A percentile compares a stretch with the other conserved stretches of the same genome.
Conservation (phyloP, 805 yeast genomes). For the Lipomyces oligophaga region DNA sequence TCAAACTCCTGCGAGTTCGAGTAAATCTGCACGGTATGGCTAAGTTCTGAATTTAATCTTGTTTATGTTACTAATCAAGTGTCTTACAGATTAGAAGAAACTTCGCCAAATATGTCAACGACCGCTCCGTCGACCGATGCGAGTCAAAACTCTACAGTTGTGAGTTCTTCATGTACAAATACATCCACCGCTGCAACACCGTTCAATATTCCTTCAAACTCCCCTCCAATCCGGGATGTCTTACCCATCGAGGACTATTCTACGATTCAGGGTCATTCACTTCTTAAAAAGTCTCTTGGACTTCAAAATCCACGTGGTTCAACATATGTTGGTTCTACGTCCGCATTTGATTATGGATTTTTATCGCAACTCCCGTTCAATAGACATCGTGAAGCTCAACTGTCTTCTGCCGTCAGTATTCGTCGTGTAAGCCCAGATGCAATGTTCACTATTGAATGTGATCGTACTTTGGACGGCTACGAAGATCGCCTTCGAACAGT, state of each 20-base stretch:
- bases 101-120: not conserved
- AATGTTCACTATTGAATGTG: slow-evolving; percentile 71
- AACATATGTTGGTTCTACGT: slow-evolving; percentile 83
- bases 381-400: slow-evolving; percentile 75
- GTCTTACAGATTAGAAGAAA: slow-evolving; percentile 1
- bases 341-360: slow-evolving; percentile 70
- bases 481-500: slow-evolving; percentile 69
- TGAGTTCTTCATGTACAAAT: not conserved
- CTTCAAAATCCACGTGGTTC: slow-evolving; percentile 87
- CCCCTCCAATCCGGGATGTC: slow-evolving; percentile 21
- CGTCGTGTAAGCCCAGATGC: slow-evolving; percentile 75
- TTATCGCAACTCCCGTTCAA: slow-evolving; percentile 61
- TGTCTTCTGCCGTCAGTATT: slow-evolving; percentile 61
- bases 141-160: not conserved
- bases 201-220: not conserved
- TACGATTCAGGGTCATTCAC: slow-evolving; percentile 56
- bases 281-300: slow-evolving; percentile 65
- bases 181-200: not conserved
- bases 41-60: not conserved
- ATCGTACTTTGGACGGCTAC: slow-evolving; percentile 66
- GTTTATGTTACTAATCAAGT: slow-evolving; percentile 1
- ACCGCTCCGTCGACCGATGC: not conserved
- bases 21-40: slow-evolving; percentile 6
- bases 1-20: not conserved
- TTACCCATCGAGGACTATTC: slow-evolving; percentile 65